Evolutionary conservation across 495 filamentous ascomycete genomes (phyloP).

Genomic region (Penicillium maclennaniae): DNA sequence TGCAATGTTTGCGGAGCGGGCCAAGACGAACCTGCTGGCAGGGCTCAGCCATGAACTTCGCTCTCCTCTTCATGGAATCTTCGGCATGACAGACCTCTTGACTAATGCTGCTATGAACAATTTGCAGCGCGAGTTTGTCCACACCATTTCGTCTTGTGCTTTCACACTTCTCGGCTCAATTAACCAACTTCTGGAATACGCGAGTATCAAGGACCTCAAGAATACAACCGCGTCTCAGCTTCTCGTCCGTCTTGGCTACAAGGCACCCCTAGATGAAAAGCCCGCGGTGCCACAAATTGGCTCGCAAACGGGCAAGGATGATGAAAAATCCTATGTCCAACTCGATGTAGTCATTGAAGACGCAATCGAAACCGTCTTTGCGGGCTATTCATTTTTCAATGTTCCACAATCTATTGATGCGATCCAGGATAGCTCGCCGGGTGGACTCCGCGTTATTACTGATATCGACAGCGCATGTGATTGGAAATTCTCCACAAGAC

Average conservation of each 20-base stretch:
- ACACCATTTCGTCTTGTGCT: conserved; percentile 59
- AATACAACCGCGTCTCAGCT: no score
- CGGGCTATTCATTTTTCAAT: conserved; percentile 30
- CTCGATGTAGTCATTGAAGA: conserved; percentile 49
- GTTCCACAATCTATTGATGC: neutral
- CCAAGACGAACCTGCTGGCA: conserved; percentile 61
- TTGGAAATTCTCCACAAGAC: conserved; percentile 11
- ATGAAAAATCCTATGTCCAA: conserved; percentile 14
- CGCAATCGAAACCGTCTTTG: conserved; percentile 52
- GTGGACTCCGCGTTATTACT: conserved; percentile 43
- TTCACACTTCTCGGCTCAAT: conserved; percentile 63
- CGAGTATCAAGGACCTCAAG: conserved; percentile 19
- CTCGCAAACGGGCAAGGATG: neutral
- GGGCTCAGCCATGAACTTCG: conserved; percentile 65
- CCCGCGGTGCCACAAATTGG: neutral
- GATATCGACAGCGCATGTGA: conserved; percentile 37
- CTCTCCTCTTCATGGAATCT: conserved; percentile 61
- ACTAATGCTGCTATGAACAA: conserved; percentile 47
- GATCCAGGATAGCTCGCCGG: neutral
- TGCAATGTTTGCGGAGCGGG: conserved; percentile 37
- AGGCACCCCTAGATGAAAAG: no score
- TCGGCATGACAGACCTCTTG: conserved; percentile 57
- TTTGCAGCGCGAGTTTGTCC: conserved; percentile 50
- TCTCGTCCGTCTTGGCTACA: no score
- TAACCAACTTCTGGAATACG: conserved; percentile 58